These are phyloP conservation scores for Amauroascus verrucosus DNA, from an alignment of 2,329 filamentous ascomycete genomes.

Conservation along the genomic window DNA sequence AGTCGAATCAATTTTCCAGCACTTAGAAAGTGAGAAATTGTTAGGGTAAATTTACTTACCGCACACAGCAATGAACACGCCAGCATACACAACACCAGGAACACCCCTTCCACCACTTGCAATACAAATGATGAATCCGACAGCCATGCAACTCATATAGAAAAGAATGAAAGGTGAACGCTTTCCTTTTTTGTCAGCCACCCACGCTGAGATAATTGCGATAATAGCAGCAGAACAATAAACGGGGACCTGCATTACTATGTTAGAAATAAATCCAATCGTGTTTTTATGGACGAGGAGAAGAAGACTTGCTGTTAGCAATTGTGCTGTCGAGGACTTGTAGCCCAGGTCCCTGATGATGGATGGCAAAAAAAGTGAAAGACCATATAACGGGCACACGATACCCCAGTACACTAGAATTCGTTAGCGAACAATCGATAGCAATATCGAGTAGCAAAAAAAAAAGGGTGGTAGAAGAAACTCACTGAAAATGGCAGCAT, in stretches of 20 bases:
- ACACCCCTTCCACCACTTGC: slow-evolving; percentile 26
- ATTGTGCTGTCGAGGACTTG: slow-evolving; percentile 30
- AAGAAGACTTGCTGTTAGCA: slow-evolving; percentile 26
- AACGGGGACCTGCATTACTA: slow-evolving; percentile 25
- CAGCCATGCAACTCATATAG: slow-evolving; percentile 44
- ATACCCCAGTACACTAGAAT: slow-evolving; percentile 35
- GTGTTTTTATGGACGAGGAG: not conserved
- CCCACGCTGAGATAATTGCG: slow-evolving; percentile 39
- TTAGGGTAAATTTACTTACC: slow-evolving; percentile 23
- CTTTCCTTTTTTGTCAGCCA: slow-evolving; percentile 48
- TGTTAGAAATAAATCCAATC: not conserved
- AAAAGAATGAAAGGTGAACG: slow-evolving; percentile 47
- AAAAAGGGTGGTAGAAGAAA: not conserved
- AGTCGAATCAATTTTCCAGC: not conserved
- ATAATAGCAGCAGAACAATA: slow-evolving; percentile 33
- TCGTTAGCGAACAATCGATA: slow-evolving; percentile 3
- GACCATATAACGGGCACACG: slow-evolving; percentile 34
- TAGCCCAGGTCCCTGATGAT: slow-evolving; percentile 37
- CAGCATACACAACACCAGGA: slow-evolving; percentile 39
- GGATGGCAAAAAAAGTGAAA: slow-evolving; percentile 33
- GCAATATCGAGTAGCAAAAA: not conserved
- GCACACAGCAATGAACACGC: slow-evolving; percentile 39
- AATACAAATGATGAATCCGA: slow-evolving; percentile 48
- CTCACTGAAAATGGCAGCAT: slow-evolving; percentile 31
- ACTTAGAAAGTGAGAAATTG: not conserved